Conservation (phyloP, 768 basidiomycete species). For the Thelephora ganbajun region DNA sequence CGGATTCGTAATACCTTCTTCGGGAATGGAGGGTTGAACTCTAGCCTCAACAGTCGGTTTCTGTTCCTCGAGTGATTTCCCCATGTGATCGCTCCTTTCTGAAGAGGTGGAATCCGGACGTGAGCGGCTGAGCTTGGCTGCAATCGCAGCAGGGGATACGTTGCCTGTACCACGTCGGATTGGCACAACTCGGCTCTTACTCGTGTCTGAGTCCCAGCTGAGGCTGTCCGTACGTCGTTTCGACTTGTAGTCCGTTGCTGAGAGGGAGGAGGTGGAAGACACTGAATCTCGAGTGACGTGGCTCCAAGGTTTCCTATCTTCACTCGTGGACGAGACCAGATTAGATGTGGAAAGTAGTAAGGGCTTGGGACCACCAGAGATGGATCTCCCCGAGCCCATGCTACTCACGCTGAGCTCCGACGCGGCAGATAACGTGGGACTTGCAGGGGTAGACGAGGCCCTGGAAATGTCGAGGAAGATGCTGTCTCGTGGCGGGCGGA, state of each 20-base stretch:
- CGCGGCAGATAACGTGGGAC: conserved; percentile 10
- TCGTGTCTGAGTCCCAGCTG: conserved; percentile 43
- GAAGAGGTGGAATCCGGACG: conserved; percentile 26
- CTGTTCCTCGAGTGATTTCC: conserved; percentile 4
- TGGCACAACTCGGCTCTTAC: conserved; percentile 41
- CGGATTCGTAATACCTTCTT: conserved; percentile 25
- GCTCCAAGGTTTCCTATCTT: background rate
- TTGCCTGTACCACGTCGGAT: conserved; percentile 41
- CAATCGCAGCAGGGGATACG: conserved; percentile 59
- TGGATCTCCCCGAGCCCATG: background rate
- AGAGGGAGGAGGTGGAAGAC: conserved; percentile 53
- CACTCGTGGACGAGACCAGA: conserved; percentile 21
- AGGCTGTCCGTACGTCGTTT: conserved; percentile 20
- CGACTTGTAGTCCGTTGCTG: conserved; percentile 34
- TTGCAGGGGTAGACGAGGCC: conserved; percentile 15
- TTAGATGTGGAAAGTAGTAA: conserved; percentile 33
- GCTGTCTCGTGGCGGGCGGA: conserved; percentile 44
- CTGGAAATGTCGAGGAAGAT: conserved; percentile 21
- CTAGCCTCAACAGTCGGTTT: conserved; percentile 17
- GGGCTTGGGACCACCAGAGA: conserved; percentile 41
- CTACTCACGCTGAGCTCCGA: background rate
- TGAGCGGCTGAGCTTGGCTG: conserved; percentile 24
- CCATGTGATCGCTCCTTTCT: conserved; percentile 11
- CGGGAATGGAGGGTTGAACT: conserved; percentile 19
- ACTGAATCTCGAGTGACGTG: conserved; percentile 31